Evolutionary conservation across 495 filamentous ascomycete species (phyloP), one percentile per base, ranked within the genome.

Genomic region (Parachaetomium inaequale): DNA sequence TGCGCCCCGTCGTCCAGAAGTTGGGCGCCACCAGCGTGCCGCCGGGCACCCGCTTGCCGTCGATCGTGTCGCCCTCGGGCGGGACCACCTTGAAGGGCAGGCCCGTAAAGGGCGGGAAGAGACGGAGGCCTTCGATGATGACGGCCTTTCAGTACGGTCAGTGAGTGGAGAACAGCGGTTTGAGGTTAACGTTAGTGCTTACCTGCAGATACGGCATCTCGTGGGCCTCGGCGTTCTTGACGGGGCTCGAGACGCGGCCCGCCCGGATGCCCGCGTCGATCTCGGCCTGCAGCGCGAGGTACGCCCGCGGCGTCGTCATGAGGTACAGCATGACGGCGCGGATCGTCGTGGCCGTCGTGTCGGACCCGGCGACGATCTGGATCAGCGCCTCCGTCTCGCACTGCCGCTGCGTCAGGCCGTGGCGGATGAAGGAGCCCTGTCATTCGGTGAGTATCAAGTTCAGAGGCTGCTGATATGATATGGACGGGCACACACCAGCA

Each of bases 331-430:
- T 71, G 46, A 84, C 74, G 1, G 74, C 75, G 43, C 80, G 79
- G 65, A 88, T 82, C 8, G 81, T 75, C 0, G 84, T 85, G 0
- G 84, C 81, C 0, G 84, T 86, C 5, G 85, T 88, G 63, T 91
- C 87, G 1, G 85, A 81, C 4, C 85, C 87, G 0, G 87, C 88
- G 4, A 85, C 69, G 40, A 78, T 76, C 66, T 78, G 74, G 34
- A 81, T 65, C 3, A 78, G 31, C 31, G 70, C 74, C 59, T 82
- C 59, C 75, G 68, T 25, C 55, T 75, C 69, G 63, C 65, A 70
- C 60, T 77, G 62, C 50, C 58, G 63, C 26, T 67, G 67, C 1
- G 58, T 66, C 31, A 78, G 40, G 0, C 73, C 74, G 29, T 73
- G 63, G 3, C 66, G 69, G 8, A 75, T 66, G 66, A 73, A 78